A percentile compares a stretch with the other conserved stretches of the same genome.
Conservation (phyloP, 1,139 yeast genomes). For the Taphrina pruni region DNA sequence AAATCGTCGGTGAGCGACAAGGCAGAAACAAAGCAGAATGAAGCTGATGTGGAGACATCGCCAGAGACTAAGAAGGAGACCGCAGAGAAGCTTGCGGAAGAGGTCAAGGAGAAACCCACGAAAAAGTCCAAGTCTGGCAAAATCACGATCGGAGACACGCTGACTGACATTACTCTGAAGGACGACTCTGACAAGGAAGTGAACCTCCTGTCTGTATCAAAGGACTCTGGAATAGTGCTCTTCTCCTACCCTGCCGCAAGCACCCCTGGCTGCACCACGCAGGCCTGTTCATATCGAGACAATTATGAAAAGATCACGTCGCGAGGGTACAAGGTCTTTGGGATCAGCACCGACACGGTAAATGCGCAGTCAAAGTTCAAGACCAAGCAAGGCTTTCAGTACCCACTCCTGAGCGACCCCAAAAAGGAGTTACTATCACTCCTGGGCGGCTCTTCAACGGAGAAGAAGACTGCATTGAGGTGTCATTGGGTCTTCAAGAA, state of each 20-base stretch:
- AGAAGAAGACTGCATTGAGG: conserved; percentile 68
- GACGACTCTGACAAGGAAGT: conserved; percentile 73
- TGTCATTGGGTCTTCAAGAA: conserved; percentile 83
- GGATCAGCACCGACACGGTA: conserved; percentile 70
- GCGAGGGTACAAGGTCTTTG: conserved; percentile 53
- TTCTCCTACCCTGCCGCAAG: conserved; percentile 89
- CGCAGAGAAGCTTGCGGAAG: background rate
- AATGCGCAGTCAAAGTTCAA: conserved; percentile 78
- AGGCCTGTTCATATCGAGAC: conserved; percentile 86
- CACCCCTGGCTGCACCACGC: conserved; percentile 73
- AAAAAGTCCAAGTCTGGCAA: conserved; percentile 36
- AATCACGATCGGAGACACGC: conserved; percentile 66
- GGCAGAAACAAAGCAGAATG: background rate
- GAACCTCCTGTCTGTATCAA: conserved; percentile 56
- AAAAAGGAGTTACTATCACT: conserved; percentile 67
- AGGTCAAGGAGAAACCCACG: conserved; percentile 25
- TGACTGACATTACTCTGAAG: conserved; percentile 66
- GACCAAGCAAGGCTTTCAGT: conserved; percentile 60
- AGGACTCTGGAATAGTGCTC: conserved; percentile 55
- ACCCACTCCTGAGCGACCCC: conserved; percentile 79
- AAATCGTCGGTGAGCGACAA: background rate
- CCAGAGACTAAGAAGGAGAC: background rate
- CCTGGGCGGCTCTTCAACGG: conserved; percentile 80
- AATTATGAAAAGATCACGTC: conserved; percentile 62
- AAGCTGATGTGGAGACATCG: background rate